These are phyloP conservation scores for Plasmopara viticola DNA, from an alignment of 352 stramenopile species.

Conservation along the genomic window DNA sequence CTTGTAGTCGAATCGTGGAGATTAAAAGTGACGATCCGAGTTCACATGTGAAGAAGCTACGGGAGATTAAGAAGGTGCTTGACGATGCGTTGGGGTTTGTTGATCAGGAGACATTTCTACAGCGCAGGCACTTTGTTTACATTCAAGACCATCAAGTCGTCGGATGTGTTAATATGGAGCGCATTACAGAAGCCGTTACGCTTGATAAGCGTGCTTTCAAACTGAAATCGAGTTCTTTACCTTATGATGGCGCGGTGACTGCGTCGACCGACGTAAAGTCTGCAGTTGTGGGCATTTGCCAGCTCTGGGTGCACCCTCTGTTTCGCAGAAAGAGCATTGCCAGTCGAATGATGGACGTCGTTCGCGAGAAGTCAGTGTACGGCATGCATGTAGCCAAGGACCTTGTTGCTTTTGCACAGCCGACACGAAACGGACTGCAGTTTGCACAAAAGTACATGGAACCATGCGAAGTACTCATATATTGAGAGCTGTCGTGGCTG, in stretches of 20 bases:
- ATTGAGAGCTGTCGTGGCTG: slow-evolving; percentile 16
- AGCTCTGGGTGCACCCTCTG: slow-evolving; percentile 63
- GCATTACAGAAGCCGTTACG: slow-evolving; percentile 37
- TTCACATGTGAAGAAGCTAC: slow-evolving; percentile 63
- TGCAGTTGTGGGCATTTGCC: slow-evolving; percentile 55
- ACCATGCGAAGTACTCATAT: slow-evolving; percentile 46
- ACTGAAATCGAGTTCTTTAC: slow-evolving; percentile 3
- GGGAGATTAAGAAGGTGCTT: slow-evolving; percentile 63
- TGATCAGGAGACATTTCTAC: slow-evolving; percentile 39
- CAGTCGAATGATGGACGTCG: slow-evolving; percentile 49
- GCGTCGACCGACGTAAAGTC: slow-evolving; percentile 13
- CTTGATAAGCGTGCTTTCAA: slow-evolving; percentile 24
- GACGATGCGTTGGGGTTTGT: slow-evolving; percentile 70
- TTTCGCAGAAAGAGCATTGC: slow-evolving; percentile 48
- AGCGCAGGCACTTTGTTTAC: slow-evolving; percentile 56
- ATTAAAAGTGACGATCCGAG: slow-evolving; percentile 44
- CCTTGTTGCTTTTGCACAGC: slow-evolving; percentile 64
- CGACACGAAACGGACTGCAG: slow-evolving; percentile 48
- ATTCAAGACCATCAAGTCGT: slow-evolving; percentile 52
- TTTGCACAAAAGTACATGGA: slow-evolving; percentile 58
- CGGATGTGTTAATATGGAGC: slow-evolving; percentile 51
- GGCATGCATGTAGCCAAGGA: slow-evolving; percentile 45
- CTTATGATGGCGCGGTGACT: slow-evolving; percentile 11
- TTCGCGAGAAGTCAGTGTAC: slow-evolving; percentile 69
- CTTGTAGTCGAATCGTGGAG: slow-evolving; percentile 50